phyloP scores from a whole-genome alignment of 345 rosid genomes.

The Eucalyptus pumila region DNA sequence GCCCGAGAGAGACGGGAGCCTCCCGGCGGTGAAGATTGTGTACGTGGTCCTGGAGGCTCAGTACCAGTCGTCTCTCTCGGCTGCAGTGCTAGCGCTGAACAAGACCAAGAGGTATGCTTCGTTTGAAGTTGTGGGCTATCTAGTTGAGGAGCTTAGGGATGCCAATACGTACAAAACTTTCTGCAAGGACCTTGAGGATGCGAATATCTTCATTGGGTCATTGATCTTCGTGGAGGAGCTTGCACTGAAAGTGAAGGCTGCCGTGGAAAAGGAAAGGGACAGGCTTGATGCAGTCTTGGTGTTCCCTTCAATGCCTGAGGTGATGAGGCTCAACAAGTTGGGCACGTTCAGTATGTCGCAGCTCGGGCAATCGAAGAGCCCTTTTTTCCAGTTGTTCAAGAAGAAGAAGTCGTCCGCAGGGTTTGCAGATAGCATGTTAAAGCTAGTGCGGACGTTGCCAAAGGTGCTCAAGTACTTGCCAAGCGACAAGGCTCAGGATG shows the following conservation, averaged over 20 bases:
- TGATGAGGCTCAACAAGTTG: conserved; percentile 92
- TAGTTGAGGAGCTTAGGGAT: conserved; percentile 94
- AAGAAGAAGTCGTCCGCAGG: conserved; percentile 93
- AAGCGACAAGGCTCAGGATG: conserved; percentile 97
- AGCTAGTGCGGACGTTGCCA: conserved; percentile 89
- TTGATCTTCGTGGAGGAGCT: conserved; percentile 93
- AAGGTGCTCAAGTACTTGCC: conserved; percentile 97
- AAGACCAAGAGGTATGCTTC: conserved; percentile 43
- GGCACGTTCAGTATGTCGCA: conserved; percentile 99
- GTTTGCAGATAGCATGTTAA: conserved; percentile 92
- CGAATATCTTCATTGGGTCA: conserved; percentile 89
- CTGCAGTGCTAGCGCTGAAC: conserved; percentile 73
- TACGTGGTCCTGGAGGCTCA: conserved; percentile 98
- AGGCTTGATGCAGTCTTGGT: conserved; percentile 94
- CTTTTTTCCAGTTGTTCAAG: conserved; percentile 88
- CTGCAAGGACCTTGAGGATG: conserved; percentile 83
- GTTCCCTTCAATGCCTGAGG: conserved; percentile 99
- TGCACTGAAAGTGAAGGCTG: conserved; percentile 76
- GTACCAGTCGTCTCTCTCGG: conserved; percentile 83
- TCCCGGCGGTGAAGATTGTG: conserved; percentile 76
- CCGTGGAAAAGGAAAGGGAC: conserved; percentile 92
- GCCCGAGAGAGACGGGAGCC: conserved; percentile 49
- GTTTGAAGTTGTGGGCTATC: conserved; percentile 85
- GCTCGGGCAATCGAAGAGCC: conserved; percentile 88
- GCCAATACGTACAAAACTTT: conserved; percentile 50